Evolutionary conservation across 202 grass and related monocot genomes (phyloP), one percentile per base, ranked within the genome.

Genomic region (Alloteropsis angusta): DNA sequence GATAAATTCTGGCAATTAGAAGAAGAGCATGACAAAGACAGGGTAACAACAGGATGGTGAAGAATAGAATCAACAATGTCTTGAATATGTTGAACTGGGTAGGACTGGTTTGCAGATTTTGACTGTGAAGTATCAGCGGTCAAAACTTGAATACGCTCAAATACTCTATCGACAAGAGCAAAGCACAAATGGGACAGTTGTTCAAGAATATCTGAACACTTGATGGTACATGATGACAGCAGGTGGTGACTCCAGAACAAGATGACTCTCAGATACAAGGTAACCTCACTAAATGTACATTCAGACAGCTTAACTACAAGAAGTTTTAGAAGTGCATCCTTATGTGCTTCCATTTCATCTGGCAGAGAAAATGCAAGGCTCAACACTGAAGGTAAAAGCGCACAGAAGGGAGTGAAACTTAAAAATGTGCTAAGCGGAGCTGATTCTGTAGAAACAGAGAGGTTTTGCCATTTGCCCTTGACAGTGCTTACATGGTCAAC

Each of bases 231-330:
- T 72, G 85, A 80, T 82, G 76, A 92, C 47, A 88, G 60, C 71
- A 84, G 72, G 65, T 77, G 80, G 86, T 91, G 75, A 45, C 86
- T 80, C 91, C 89, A 97, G 87, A 93, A 97, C 34, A 97, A 88
- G 59, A 85, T 64, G 60, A 77, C 85, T 92, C 85, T 89, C 71
- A 93, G 77, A 82, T 69, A 72, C 50, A 80, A 79, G 68, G 83
- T 67, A 78, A 93, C 64, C 44, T 93, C 88, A 76, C 74, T 82
- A n/a, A 73, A 62, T 42, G 83, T 71, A 36, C 89, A 74, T 60
- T 86, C 80, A 74, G 76, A 80, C 68, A 93, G 37, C 84, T 97
- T 93, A 85, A 44, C 72, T 90, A 42, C 84, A 75, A 93, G 75
- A 67, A 91, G 86, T 72, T 67, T 77, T 78, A 89, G 53, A 77